Percentiles rank a stretch among this genome's conserved stretches.
Evolutionary conservation across 352 stramenopile species (phyloP).

Genomic region (Achlya hypogyna): DNA sequence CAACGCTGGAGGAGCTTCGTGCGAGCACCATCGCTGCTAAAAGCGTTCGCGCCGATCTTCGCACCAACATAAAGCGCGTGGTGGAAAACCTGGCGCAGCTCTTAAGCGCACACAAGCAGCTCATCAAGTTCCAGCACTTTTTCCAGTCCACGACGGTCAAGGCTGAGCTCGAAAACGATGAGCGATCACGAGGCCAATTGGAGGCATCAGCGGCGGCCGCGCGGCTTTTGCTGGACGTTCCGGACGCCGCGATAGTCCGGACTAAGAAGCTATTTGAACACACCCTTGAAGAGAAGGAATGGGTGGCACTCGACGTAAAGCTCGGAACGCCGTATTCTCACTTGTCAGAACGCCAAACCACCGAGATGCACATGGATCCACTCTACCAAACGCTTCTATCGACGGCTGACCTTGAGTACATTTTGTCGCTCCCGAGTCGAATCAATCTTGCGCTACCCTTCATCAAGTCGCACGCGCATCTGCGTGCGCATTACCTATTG

Average conservation of each 20-base stretch:
- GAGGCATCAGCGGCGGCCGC: neutral
- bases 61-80: neutral
- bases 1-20: neutral
- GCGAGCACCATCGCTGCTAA: neutral
- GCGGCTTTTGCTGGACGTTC: neutral
- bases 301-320: slow-evolving; percentile 56
- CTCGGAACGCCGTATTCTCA: slow-evolving; percentile 47
- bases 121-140: neutral
- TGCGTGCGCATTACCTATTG: slow-evolving; percentile 46
- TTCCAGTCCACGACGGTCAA: neutral
- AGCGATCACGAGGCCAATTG: neutral
- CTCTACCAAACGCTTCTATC: slow-evolving; percentile 31
- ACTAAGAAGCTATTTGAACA: slow-evolving; percentile 40
- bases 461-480: slow-evolving; percentile 44
- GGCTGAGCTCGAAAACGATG: neutral
- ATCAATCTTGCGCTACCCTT: slow-evolving; percentile 67
- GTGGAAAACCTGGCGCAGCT: neutral
- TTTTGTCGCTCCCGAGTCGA: slow-evolving; percentile 46
- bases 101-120: neutral
- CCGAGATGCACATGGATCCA: slow-evolving; percentile 46
- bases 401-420: slow-evolving; percentile 36
- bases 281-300: slow-evolving; percentile 48
- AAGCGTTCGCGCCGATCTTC: neutral
- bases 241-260: slow-evolving; percentile 20
- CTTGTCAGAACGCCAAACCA: slow-evolving; percentile 45